These are phyloP conservation scores for Pyrenophora tritici-repentis DNA, from an alignment of 2,329 filamentous ascomycete species.

Conservation along the genomic window DNA sequence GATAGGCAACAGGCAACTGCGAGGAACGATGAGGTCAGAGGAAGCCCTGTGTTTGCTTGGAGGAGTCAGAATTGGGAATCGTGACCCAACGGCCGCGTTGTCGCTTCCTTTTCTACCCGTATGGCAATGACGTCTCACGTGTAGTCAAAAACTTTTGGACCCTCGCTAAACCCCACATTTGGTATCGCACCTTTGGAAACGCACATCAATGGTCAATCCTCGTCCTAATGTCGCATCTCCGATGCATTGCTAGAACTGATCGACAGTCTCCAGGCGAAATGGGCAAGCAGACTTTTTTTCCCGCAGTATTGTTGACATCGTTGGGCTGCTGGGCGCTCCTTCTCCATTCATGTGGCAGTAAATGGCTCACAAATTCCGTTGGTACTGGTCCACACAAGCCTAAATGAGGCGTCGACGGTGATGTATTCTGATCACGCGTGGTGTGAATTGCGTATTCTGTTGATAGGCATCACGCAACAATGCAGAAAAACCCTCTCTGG, in stretches of 20 bases:
- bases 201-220: slow-evolving; percentile 16
- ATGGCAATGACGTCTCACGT: slow-evolving; percentile 25
- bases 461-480: too few species aligned
- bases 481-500: too few species aligned
- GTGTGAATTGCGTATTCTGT: too few species aligned
- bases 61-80: background rate
- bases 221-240: slow-evolving; percentile 14
- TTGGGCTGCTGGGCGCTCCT: slow-evolving; percentile 7
- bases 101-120: slow-evolving; percentile 24
- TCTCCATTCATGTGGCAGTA: background rate
- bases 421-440: background rate
- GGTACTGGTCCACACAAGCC: background rate
- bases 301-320: background rate
- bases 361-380: background rate
- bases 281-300: slow-evolving; percentile 18
- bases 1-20: background rate
- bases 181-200: slow-evolving; percentile 21
- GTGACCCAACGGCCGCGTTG: slow-evolving; percentile 9
- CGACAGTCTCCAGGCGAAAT: slow-evolving; percentile 7
- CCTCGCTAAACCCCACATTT: slow-evolving; percentile 35
- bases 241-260: slow-evolving; percentile 9
- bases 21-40: background rate
- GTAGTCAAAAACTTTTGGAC: slow-evolving; percentile 30
- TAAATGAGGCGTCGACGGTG: background rate
- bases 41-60: background rate